phyloP scores from a whole-genome alignment of 768 basidiomycete genomes.

The Pleurotus pulmonarius region DNA sequence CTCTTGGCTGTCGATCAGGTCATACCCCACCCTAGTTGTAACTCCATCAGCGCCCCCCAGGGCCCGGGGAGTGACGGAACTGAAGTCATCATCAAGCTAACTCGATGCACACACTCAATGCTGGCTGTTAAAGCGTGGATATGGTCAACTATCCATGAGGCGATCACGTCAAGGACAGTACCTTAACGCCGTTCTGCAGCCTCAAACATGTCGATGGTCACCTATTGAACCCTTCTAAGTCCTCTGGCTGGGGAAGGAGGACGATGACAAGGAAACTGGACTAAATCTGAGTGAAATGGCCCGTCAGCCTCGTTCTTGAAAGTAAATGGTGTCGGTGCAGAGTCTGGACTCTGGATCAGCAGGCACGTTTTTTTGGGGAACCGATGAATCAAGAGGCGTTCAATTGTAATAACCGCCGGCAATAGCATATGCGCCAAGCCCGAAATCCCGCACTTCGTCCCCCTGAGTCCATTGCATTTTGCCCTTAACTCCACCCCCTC shows the following conservation, averaged over 20 bases:
- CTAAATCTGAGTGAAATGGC: background rate
- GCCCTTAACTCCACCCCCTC: conserved; percentile 5
- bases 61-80: too few species aligned
- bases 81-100: background rate
- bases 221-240: background rate
- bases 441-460: background rate
- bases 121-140: background rate
- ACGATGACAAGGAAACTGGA: too few species aligned
- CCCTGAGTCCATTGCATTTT: background rate
- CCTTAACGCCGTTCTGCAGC: conserved; percentile 6
- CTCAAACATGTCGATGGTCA: background rate
- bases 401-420: conserved; percentile 3
- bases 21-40: too few species aligned
- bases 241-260: background rate
- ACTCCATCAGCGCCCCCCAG: too few species aligned
- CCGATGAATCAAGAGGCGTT: background rate
- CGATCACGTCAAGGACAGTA: background rate
- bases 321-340: background rate
- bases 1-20: too few species aligned
- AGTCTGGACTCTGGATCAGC: too few species aligned
- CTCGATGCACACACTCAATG: too few species aligned
- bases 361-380: background rate
- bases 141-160: background rate
- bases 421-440: background rate
- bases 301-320: background rate